phyloP scores from a whole-genome alignment of 2,329 filamentous ascomycete species.

The Juglanconis sp. region DNA sequence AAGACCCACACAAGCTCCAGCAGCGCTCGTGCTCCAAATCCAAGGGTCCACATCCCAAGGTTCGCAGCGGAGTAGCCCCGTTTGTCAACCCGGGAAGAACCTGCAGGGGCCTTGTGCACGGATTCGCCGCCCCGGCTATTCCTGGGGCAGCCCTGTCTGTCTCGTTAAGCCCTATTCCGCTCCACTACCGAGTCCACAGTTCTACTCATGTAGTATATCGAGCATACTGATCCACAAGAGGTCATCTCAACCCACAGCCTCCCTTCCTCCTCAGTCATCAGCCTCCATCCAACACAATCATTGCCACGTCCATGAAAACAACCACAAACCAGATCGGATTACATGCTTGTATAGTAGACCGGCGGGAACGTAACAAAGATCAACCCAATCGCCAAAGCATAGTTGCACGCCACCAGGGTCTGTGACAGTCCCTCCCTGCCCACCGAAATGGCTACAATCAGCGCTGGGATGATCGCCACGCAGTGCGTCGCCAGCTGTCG shows the following conservation, averaged over 20 bases:
- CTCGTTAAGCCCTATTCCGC: too few relatives aligned
- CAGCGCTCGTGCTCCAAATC: too few relatives aligned
- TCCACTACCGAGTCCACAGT: background rate
- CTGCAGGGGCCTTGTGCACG: background rate
- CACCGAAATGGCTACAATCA: constrained; percentile 28
- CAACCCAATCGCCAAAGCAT: constrained; percentile 26
- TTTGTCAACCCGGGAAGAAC: background rate
- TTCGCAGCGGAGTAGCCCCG: background rate
- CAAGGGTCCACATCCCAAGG: background rate
- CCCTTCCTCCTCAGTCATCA: constrained; percentile 13
- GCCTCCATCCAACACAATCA: constrained; percentile 22
- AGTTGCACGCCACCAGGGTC: constrained; percentile 27
- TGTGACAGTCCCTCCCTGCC: constrained; percentile 26
- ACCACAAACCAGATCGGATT: constrained; percentile 23
- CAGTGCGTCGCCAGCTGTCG: constrained; percentile 27
- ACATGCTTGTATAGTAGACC: constrained; percentile 27
- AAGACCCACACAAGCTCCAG: too few relatives aligned
- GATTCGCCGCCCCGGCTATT: background rate
- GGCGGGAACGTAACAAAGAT: constrained; percentile 29
- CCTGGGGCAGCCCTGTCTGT: background rate
- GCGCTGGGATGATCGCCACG: constrained; percentile 28
- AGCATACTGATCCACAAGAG: background rate
- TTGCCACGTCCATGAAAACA: constrained; percentile 24
- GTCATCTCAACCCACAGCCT: background rate
- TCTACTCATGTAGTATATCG: background rate